Conservation (phyloP, 176 grass and related monocot species). For the Juncus effusus region DNA sequence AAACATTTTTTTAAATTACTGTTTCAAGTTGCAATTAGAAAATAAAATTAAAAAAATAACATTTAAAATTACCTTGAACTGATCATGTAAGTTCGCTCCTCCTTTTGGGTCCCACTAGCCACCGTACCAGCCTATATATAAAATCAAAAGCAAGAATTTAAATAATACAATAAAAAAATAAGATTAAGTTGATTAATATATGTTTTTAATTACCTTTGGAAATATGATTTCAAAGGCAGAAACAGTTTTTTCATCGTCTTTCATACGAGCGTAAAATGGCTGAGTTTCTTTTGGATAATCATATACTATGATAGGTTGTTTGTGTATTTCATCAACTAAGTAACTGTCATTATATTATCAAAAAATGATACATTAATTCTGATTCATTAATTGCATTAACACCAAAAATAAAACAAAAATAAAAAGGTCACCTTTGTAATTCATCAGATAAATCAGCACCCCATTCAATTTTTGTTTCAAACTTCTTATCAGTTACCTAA, state of each 20-base stretch:
- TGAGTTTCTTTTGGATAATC: slow-evolving; percentile 56
- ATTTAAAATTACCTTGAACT: slow-evolving; percentile 36
- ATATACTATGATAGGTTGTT: slow-evolving; percentile 40
- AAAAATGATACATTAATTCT: neutral
- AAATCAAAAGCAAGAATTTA: slow-evolving; percentile 10
- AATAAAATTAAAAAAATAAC: neutral
- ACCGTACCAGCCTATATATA: slow-evolving; percentile 43
- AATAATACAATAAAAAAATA: slow-evolving; percentile 15
- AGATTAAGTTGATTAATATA: neutral
- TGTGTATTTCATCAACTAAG: slow-evolving; percentile 40
- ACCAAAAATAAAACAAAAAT: neutral
- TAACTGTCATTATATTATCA: slow-evolving; percentile 33
- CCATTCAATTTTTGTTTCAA: slow-evolving; percentile 41
- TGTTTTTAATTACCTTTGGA: slow-evolving; percentile 40
- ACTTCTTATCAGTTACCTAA: slow-evolving; percentile 43
- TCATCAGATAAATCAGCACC: slow-evolving; percentile 40
- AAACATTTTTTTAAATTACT: neutral
- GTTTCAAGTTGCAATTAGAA: neutral
- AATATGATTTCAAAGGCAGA: slow-evolving; percentile 56
- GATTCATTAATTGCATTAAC: neutral
- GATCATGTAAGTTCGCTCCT: slow-evolving; percentile 53
- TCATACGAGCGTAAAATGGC: slow-evolving; percentile 52
- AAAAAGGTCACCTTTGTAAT: slow-evolving; percentile 40
- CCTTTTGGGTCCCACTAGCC: slow-evolving; percentile 52
- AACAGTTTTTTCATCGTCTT: slow-evolving; percentile 40